Evolutionary conservation across 2,329 filamentous ascomycete genomes (phyloP).

Genomic region (Xylaria sp.): DNA sequence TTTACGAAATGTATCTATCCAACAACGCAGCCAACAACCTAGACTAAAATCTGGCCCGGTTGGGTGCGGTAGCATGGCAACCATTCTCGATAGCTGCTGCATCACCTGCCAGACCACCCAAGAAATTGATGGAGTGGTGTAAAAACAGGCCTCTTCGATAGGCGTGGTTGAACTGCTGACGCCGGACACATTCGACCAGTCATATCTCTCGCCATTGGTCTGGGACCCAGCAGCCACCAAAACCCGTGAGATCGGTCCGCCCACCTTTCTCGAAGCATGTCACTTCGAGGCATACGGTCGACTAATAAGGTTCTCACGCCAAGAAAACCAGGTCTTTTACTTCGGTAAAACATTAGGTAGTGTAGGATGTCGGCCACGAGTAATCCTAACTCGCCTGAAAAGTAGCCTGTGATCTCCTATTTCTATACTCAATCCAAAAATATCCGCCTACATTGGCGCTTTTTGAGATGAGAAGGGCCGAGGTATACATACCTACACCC

Average conservation of each 20-base stretch:
- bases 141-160: slow-evolving; percentile 18
- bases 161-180: slow-evolving; percentile 29
- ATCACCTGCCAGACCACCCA: not conserved
- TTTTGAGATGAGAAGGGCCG: slow-evolving; percentile 3
- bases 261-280: slow-evolving; percentile 27
- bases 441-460: not conserved
- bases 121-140: not conserved
- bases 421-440: slow-evolving; percentile 16
- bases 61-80: too few species aligned
- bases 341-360: slow-evolving; percentile 9
- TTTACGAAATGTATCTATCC: too few species aligned
- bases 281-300: slow-evolving; percentile 14
- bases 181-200: slow-evolving; percentile 21
- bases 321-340: slow-evolving; percentile 19
- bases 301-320: slow-evolving; percentile 37
- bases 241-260: slow-evolving; percentile 28
- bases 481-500: not conserved
- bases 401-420: not conserved
- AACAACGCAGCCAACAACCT: too few species aligned
- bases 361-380: not conserved
- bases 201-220: slow-evolving; percentile 24
- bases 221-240: slow-evolving; percentile 30
- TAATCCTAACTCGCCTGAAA: slow-evolving; percentile 1
- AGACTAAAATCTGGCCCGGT: too few species aligned
- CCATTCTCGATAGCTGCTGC: too few species aligned